Base-by-base conservation (phyloP, 116 monocot species). In the Iris pallida region DNA sequence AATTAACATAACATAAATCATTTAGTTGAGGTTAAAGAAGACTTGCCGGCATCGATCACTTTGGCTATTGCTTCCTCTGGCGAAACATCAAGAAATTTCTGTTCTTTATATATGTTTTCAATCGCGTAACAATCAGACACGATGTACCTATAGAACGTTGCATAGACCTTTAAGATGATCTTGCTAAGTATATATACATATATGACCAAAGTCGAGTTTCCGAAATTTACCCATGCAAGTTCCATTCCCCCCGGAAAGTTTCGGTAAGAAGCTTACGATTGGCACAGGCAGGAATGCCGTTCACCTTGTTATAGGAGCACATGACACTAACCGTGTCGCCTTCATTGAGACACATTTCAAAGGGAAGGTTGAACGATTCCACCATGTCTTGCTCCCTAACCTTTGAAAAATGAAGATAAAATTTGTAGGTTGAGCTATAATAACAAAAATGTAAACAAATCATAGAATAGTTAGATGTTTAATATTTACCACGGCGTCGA, bases 261-360 rank as follows among this genome's bases (percentile, higher is more conserved):
- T 75, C 62, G 2, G 68, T 44, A 6, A 87, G 66, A 4, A 87
- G 78, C 52, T 51, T 59, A 2, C 67, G 41, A 58, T 87, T 71
- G 5, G 80, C 80, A 45, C 80, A 85, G 0, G 61, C 53, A 1
- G 88, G 88, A 42, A 83, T 44, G 16, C 88, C 88, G 42, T 88
- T 88, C 43, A 88, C 60, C n/a, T 55, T 72, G 30, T 88, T 88
- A 72, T 75, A 88, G 5, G 88, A 81, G 70, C 88, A 84, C 88
- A 88, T 88, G 20, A 80, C 48, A 42, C 75, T 69, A 8, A 59
- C 67, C 0, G 67, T 80, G 45, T 88, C 75, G 4, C 83, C 88
- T 16, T 88, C 83, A 7, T 20, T 55, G 40, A 88, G 48, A 12
- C 88, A 88, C 65, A 67, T 78, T 55, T 84, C 73, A 49, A 88